Evolutionary conservation across 2,329 filamentous ascomycete genomes (phyloP).

Genomic region (Rhynchosporium secalis): DNA sequence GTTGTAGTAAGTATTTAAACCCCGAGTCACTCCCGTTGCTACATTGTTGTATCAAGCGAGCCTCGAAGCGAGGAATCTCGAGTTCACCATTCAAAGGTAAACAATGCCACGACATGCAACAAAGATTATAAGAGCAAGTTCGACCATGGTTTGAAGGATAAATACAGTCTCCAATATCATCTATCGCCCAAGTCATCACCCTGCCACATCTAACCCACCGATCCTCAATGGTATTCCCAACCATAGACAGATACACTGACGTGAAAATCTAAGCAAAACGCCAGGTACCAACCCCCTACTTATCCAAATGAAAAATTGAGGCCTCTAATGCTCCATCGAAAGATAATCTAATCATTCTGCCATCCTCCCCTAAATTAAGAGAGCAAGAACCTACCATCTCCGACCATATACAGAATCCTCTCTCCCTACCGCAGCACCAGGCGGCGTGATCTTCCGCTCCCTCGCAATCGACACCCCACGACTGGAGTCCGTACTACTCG

Average conservation of each 20-base stretch:
- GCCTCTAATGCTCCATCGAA: background rate
- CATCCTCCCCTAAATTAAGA: background rate
- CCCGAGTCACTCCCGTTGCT: background rate
- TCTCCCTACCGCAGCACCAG: conserved; percentile 21
- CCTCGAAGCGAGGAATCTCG: background rate
- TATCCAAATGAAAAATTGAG: background rate
- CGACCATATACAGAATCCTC: conserved; percentile 40
- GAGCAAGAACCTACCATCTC: conserved; percentile 31
- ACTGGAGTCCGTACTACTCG: conserved; percentile 17
- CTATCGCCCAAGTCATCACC: conserved; percentile 5
- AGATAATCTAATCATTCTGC: background rate
- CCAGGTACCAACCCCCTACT: background rate
- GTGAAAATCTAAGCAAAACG: background rate
- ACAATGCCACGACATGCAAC: background rate
- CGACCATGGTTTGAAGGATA: background rate
- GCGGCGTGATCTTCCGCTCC: conserved; percentile 30
- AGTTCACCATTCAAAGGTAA: background rate
- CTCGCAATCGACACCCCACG: conserved; percentile 26
- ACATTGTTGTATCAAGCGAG: background rate
- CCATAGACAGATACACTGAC: background rate
- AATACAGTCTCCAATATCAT: conserved; percentile 1
- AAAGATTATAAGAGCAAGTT: background rate
- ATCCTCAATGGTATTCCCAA: conserved; percentile 6
- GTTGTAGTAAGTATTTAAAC: too few relatives aligned
- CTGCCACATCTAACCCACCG: background rate